Base-by-base conservation (phyloP, 192 early-diverging fungal species). In the Jimgerdemannia flammicorona region DNA sequence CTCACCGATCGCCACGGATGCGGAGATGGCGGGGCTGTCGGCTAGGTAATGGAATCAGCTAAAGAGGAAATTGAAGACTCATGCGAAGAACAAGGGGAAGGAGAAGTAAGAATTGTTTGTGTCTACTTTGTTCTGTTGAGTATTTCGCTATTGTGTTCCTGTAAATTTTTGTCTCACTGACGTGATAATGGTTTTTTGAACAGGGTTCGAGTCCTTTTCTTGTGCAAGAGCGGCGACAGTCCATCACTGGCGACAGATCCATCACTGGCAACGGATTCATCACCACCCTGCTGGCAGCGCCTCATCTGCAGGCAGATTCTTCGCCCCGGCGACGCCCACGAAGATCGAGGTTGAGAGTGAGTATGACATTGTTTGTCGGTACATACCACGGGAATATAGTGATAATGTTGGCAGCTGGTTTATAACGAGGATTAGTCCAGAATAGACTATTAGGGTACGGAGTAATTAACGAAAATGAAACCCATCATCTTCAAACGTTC, bases 21-120 rank as follows among this genome's bases (percentile, higher is more conserved):
- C 87, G 7, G 89, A 90, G 54, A 89, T 94, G 88, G 86, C 85
- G 42, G 94, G 94, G 19, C 86, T 99, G 67, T 96, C 94, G 70
- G 94, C 94, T 3, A 90, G 98, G 39, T 95, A 98, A 80, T 85
- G 92, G 65, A 95, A 95, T 76, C 88, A 85, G 75, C 79, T 95
- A 40, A 99, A 99, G 81, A 89, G 98, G 71, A 97, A 94, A 76
- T 87, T 90, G 69, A 95, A 93, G 73, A 81, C 88, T 49, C 93
- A 92, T 18, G 88, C 90, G 20, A 94, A 94, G 77, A 88, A 91
- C 44, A 90, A 91, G 77, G 84, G 83, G 49, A 90, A 90, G 84
- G 89, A 88, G 78, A 95, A 92, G 91, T 92, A 89, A 73, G 82
- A 70, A 79, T 54, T n/a, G 72, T 44, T 8, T 41, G 9, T 10